A percentile compares a stretch with the other conserved stretches of the same genome.
phyloP scores from a whole-genome alignment of 2,329 filamentous ascomycete species.

The Fusarium sp. region DNA sequence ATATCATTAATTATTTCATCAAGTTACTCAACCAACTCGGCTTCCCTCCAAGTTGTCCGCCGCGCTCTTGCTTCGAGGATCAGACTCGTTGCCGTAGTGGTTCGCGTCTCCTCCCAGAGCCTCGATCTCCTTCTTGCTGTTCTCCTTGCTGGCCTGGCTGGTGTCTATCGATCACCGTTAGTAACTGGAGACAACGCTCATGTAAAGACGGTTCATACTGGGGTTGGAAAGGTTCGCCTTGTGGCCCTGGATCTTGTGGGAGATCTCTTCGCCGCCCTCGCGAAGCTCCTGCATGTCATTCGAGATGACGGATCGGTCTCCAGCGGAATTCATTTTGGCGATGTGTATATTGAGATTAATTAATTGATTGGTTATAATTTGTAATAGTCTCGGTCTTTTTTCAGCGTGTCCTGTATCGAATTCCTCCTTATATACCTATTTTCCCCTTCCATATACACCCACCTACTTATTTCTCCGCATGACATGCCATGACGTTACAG shows the following conservation, averaged over 20 bases:
- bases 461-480: background rate
- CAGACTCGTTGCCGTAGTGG: slow-evolving; percentile 52
- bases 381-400: background rate
- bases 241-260: slow-evolving; percentile 49
- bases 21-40: slow-evolving; percentile 33
- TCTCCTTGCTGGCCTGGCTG: slow-evolving; percentile 54
- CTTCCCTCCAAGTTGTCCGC: slow-evolving; percentile 51
- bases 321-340: slow-evolving; percentile 43
- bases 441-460: background rate
- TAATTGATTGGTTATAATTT: background rate
- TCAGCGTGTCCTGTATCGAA: background rate
- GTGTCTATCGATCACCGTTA: slow-evolving; percentile 46
- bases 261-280: slow-evolving; percentile 40
- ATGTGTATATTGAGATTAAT: background rate
- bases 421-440: slow-evolving; percentile 8
- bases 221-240: slow-evolving; percentile 58
- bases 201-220: slow-evolving; percentile 42
- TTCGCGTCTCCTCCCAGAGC: slow-evolving; percentile 53
- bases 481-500: slow-evolving; percentile 23
- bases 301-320: slow-evolving; percentile 51
- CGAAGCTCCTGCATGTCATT: slow-evolving; percentile 52
- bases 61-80: slow-evolving; percentile 53
- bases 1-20: background rate
- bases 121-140: slow-evolving; percentile 52
- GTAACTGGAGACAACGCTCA: background rate